These are phyloP conservation scores for Tillandsia fasciculata DNA, from an alignment of 176 grass and related monocot species.

Conservation along the genomic window DNA sequence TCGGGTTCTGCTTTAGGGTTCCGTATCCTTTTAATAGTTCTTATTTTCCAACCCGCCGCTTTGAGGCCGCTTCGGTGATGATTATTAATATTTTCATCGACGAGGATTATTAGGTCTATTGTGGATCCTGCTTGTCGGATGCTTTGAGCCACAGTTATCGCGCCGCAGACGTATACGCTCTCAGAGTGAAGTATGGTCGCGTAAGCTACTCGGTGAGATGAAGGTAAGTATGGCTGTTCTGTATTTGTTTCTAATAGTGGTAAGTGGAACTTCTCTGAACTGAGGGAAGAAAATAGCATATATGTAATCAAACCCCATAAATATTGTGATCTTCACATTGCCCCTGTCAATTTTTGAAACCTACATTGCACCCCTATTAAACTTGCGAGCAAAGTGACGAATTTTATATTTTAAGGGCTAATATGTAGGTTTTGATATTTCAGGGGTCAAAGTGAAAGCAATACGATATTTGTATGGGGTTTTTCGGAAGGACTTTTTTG, in stretches of 20 bases:
- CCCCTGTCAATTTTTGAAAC: too few relatives aligned
- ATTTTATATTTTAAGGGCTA: too few relatives aligned
- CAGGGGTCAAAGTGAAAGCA: too few relatives aligned
- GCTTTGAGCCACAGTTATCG: constrained; percentile 40
- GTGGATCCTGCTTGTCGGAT: constrained; percentile 30
- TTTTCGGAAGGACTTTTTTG: too few relatives aligned
- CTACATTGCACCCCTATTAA: too few relatives aligned
- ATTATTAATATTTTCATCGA: constrained; percentile 29
- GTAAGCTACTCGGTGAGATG: constrained; percentile 24
- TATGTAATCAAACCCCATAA: neutral
- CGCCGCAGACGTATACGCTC: constrained; percentile 34
- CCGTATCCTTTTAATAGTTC: constrained; percentile 26
- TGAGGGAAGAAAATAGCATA: neutral
- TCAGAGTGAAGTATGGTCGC: constrained; percentile 43
- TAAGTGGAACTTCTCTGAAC: constrained; percentile 1
- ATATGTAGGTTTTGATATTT: too few relatives aligned
- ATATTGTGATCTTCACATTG: too few relatives aligned
- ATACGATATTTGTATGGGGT: too few relatives aligned
- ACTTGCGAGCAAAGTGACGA: too few relatives aligned
- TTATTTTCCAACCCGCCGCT: constrained; percentile 36
- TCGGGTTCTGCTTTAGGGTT: constrained; percentile 24
- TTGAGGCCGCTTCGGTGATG: constrained; percentile 27
- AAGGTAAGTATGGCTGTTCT: constrained; percentile 3
- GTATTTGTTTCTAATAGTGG: constrained; percentile 1
- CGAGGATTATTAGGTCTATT: constrained; percentile 35